These are phyloP conservation scores for Xylaria sp. DNA, from an alignment of 2,329 filamentous ascomycete genomes.

Conservation along the genomic window DNA sequence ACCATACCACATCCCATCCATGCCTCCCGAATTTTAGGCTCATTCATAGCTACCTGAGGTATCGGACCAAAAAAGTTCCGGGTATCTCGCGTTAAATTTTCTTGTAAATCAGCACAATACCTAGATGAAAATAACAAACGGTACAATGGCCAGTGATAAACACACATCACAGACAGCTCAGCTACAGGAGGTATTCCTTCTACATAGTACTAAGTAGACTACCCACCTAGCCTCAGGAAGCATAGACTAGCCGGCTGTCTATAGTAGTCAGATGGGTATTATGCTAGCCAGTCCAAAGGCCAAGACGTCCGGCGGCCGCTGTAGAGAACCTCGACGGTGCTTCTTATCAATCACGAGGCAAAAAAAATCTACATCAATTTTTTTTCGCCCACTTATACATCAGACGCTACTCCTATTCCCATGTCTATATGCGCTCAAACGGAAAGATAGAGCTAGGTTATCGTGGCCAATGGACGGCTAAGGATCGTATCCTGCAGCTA, in stretches of 20 bases:
- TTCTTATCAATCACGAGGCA: slow-evolving; percentile 15
- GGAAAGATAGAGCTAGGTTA: not conserved
- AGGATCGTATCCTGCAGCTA: slow-evolving; percentile 23
- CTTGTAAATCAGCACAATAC: too few species aligned
- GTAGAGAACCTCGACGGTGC: not conserved
- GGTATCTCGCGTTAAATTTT: too few species aligned
- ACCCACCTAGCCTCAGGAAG: not conserved
- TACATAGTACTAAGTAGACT: not conserved
- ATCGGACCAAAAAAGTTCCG: too few species aligned
- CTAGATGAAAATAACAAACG: too few species aligned
- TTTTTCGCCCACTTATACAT: slow-evolving; percentile 5
- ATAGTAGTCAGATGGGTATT: not conserved
- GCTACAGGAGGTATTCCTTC: not conserved
- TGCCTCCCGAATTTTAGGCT: too few species aligned
- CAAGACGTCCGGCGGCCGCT: not conserved
- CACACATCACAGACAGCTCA: not conserved
- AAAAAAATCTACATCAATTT: not conserved
- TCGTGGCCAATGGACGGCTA: slow-evolving; percentile 20
- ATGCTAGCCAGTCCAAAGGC: not conserved
- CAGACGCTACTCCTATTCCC: not conserved
- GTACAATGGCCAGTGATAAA: not conserved
- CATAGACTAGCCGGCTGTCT: not conserved
- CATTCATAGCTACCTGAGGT: too few species aligned
- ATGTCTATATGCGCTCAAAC: not conserved
- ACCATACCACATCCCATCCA: not conserved